Conservation (phyloP, 257 asterid species). For the Nicotiana benthamiana region DNA sequence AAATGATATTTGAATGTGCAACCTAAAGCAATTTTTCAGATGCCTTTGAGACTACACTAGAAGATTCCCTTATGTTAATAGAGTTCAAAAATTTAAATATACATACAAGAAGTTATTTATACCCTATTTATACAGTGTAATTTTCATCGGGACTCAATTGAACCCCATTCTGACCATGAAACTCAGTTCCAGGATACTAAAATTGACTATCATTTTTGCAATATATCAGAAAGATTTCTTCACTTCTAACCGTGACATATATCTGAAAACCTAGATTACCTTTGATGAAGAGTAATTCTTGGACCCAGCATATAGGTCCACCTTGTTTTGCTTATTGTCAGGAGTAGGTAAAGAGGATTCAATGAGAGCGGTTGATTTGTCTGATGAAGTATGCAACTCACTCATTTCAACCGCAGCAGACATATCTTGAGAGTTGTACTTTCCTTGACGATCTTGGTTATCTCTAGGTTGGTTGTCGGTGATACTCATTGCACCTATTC, state of each 20-base stretch:
- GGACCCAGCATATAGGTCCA: neutral
- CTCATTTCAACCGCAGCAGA: neutral
- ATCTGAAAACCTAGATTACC: neutral
- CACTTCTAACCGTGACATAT: neutral
- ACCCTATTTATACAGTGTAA: too few species aligned
- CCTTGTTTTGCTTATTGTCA: constrained; percentile 21
- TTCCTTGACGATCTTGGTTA: neutral
- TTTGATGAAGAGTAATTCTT: neutral
- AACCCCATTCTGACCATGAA: too few species aligned
- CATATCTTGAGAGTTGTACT: neutral
- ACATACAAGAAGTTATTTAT: too few species aligned
- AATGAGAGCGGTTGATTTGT: neutral
- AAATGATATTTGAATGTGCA: too few species aligned
- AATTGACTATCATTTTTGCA: neutral
- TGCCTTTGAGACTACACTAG: too few species aligned
- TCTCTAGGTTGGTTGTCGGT: neutral
- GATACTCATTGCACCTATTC: constrained; percentile 21
- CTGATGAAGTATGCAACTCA: neutral
- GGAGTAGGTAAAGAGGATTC: neutral
- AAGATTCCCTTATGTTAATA: too few species aligned
- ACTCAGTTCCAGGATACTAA: too few species aligned
- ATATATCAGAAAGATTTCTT: neutral
- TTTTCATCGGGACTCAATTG: too few species aligned
- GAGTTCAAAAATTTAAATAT: too few species aligned
- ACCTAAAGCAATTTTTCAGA: too few species aligned